Evolutionary conservation across 2,329 filamentous ascomycete genomes (phyloP).

Genomic region (Fusarium circinatum): DNA sequence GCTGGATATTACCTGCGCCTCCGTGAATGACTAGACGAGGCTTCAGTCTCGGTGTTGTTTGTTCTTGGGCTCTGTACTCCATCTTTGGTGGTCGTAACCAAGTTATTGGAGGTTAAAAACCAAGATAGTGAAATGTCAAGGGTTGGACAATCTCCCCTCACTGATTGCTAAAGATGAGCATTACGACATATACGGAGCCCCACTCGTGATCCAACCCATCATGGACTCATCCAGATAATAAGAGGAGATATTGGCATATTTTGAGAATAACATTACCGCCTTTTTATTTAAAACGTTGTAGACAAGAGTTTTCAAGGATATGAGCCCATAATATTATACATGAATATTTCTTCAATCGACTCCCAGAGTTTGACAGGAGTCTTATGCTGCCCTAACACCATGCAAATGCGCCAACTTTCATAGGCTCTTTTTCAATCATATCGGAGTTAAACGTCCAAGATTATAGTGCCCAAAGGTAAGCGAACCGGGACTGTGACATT

Average conservation of each 20-base stretch:
- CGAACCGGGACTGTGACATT: background rate
- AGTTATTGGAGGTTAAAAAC: background rate
- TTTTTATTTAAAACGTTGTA: background rate
- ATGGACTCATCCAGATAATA: background rate
- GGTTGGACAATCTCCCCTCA: conserved; percentile 7
- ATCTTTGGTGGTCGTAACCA: conserved; percentile 42
- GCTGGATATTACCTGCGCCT: conserved; percentile 76
- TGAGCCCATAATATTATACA: background rate
- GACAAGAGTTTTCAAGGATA: background rate
- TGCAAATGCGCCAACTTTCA: background rate
- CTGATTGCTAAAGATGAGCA: background rate
- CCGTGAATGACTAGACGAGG: conserved; percentile 77
- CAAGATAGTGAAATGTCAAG: background rate
- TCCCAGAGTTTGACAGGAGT: background rate
- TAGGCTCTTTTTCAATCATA: background rate
- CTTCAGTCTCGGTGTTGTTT: conserved; percentile 45
- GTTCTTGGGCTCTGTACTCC: conserved; percentile 52
- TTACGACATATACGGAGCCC: conserved; percentile 1
- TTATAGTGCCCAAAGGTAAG: background rate
- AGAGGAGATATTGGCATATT: background rate
- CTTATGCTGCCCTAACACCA: conserved; percentile 1
- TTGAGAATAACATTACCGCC: background rate
- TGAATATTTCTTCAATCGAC: background rate
- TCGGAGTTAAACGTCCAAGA: background rate
- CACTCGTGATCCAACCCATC: conserved; percentile 9